phyloP scores from a whole-genome alignment of 148 eudicot species.

The Heliamphora exappendiculata region DNA sequence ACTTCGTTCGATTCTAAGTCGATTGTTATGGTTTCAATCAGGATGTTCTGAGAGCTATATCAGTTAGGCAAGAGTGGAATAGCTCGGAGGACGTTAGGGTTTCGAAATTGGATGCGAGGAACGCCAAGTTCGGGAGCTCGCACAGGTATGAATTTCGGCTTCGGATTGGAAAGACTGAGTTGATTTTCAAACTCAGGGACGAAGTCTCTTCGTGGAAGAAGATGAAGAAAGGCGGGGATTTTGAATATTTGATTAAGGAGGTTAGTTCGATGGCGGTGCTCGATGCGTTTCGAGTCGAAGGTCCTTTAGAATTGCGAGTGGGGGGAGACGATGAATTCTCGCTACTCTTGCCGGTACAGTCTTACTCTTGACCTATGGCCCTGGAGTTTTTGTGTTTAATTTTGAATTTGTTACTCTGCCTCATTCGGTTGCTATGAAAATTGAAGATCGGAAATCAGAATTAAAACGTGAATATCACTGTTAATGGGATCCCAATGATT shows the following conservation, averaged over 20 bases:
- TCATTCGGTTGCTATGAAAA: background rate
- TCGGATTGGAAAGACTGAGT: slow-evolving; percentile 27
- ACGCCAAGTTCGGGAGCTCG: slow-evolving; percentile 23
- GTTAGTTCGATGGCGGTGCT: slow-evolving; percentile 29
- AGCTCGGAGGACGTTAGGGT: slow-evolving; percentile 30
- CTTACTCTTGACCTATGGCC: background rate
- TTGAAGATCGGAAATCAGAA: no score
- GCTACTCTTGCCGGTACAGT: slow-evolving; percentile 43
- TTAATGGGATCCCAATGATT: no score
- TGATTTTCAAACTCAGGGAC: slow-evolving; percentile 32
- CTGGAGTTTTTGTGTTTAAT: background rate
- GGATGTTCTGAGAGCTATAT: slow-evolving; percentile 46
- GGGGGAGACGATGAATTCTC: slow-evolving; percentile 32
- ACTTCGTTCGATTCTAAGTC: background rate
- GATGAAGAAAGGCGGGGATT: slow-evolving; percentile 20
- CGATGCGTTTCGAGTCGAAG: slow-evolving; percentile 28
- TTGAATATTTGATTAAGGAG: slow-evolving; percentile 29
- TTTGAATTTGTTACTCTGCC: background rate
- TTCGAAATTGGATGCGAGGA: slow-evolving; percentile 31
- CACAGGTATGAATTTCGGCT: slow-evolving; percentile 30
- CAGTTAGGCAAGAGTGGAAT: slow-evolving; percentile 37
- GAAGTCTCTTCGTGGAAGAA: slow-evolving; percentile 39
- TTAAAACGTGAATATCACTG: no score
- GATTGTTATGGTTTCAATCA: slow-evolving; percentile 2
- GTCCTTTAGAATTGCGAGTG: slow-evolving; percentile 41